Evolutionary conservation across 73 alveolate genomes (phyloP).

Genomic region (Diophrys appendiculata): DNA sequence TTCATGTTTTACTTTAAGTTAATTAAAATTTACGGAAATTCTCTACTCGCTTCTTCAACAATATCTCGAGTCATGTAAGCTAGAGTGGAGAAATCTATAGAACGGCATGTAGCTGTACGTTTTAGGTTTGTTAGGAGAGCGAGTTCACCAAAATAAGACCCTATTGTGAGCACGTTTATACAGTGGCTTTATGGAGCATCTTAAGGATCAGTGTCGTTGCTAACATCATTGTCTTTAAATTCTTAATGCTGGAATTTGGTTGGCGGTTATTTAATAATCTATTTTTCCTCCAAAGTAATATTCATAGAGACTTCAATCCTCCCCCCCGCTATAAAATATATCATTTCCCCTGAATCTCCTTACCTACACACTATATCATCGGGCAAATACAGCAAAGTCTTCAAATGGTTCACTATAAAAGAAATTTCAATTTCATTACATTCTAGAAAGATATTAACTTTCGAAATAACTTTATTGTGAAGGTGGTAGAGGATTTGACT

Average conservation of each 20-base stretch:
- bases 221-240: neutral
- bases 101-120: conserved; percentile 46
- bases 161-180: conserved; percentile 18
- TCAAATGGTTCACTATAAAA: conserved; percentile 20
- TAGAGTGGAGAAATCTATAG: conserved; percentile 35
- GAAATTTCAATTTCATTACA: conserved; percentile 35
- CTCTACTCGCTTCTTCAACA: conserved; percentile 10
- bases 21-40: conserved; percentile 38
- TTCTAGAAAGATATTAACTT: conserved; percentile 30
- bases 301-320: conserved; percentile 35
- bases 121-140: conserved; percentile 52
- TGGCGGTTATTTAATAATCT: neutral
- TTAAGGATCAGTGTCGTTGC: neutral
- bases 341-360: conserved; percentile 42
- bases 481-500: conserved; percentile 27
- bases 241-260: neutral
- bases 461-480: conserved; percentile 1
- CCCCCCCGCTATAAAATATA: conserved; percentile 52
- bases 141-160: conserved; percentile 61
- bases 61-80: conserved; percentile 23
- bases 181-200: neutral
- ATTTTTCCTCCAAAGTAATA: no score
- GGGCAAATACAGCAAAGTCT: conserved; percentile 39
- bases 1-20: conserved; percentile 32
- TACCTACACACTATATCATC: conserved; percentile 38